Percentiles rank a stretch among this genome's conserved stretches.
Evolutionary conservation across 2,329 filamentous ascomycete species (phyloP).

Genomic region (Trichoderma atrobrunneum): DNA sequence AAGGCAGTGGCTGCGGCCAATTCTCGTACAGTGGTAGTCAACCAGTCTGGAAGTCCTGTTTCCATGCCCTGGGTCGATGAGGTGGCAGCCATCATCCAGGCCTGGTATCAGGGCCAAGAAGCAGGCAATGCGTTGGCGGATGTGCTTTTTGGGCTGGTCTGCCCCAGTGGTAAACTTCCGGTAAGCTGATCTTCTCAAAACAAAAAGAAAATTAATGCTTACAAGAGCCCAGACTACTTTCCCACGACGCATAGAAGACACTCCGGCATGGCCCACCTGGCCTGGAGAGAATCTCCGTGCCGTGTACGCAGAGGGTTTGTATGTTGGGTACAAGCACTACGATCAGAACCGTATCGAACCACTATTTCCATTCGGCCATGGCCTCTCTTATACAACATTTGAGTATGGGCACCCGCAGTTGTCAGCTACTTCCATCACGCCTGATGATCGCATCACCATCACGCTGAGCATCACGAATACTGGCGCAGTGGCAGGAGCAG

Average conservation of each 20-base stretch:
- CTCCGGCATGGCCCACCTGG: neutral
- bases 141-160: neutral
- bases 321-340: neutral
- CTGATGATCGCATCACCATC: neutral
- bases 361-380: neutral
- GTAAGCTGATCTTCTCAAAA: neutral
- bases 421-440: neutral
- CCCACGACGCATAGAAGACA: neutral
- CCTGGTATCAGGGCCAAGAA: neutral
- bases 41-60: neutral
- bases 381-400: neutral
- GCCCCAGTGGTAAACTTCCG: neutral
- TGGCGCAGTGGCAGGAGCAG: neutral
- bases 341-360: neutral
- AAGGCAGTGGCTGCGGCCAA: neutral
- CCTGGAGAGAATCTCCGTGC: neutral
- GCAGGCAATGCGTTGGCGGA: neutral
- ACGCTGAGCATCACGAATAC: neutral
- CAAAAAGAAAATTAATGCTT: neutral
- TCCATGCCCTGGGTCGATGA: neutral
- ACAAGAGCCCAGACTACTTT: neutral
- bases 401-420: neutral
- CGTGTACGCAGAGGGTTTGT: neutral
- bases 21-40: neutral
- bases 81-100: neutral